Evolutionary conservation across 768 basidiomycete genomes (phyloP), one percentile per base, ranked within the genome.

Genomic region (Boletus rubescentipes): DNA sequence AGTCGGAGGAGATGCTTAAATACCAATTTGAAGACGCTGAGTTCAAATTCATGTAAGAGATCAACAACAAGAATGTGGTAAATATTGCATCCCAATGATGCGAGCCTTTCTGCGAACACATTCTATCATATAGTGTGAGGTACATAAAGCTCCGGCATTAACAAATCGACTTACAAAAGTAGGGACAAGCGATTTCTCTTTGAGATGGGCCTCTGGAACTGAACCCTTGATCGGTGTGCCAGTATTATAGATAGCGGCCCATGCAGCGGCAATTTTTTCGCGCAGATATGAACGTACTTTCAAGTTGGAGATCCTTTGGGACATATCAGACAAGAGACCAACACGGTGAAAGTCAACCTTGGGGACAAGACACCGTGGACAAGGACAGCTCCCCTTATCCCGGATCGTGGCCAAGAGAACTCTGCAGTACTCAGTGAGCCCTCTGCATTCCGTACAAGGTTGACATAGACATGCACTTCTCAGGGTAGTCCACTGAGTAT

Each of bases 21-120:
- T 0, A 77, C 26, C 0, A 52, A 38, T 46, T 76, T 75, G 65
- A 73, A 77, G 0, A 72, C 61, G 0, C 78, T 75, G 0, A 77
- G 57, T 46, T 78, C 73, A 31, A 74, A 65, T 38, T 78, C 73
- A 34, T 78, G 77, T 51, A 79, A 40, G 14, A 78, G 57, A 45
- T 79, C 74, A 0, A 66, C 61, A 0, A 69, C 60, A 0, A 77
- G 62, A 14, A 71, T 63, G 0, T 1, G 20, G 42, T 55, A 73
- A 3, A 68, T 18, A 34, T 73, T 55, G 23, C 66, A 67, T 1
- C 61, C 63, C 6, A 66, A 30, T 3, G 49, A 18, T 2, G 43
- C 44, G 2, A 74, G 54, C 0, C 26, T 23, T 0, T 62, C 56
- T 0, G 67, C 69, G 48, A 78, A 72, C 3, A 71, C 53, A 43